phyloP scores from a whole-genome alignment of 768 basidiomycete species.

The Lentinus brumalis region DNA sequence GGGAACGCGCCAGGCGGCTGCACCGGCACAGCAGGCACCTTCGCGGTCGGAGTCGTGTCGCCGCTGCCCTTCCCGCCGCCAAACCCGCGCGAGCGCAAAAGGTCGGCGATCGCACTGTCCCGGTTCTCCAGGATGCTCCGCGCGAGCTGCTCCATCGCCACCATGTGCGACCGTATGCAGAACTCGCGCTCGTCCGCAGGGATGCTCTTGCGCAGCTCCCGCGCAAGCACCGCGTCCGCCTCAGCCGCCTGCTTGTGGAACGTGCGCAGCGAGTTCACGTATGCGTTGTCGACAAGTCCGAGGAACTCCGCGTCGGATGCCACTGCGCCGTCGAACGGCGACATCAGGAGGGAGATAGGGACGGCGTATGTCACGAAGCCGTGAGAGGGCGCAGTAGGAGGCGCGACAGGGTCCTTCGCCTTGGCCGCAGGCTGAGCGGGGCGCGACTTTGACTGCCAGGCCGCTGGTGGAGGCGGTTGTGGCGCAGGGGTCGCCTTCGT shows the following conservation, averaged over 20 bases:
- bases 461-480: not conserved
- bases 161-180: slow-evolving; percentile 11
- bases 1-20: slow-evolving; percentile 18
- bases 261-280: slow-evolving; percentile 46
- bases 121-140: slow-evolving; percentile 13
- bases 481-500: not conserved
- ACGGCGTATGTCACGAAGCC: slow-evolving; percentile 12
- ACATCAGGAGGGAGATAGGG: slow-evolving; percentile 2
- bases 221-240: slow-evolving; percentile 56
- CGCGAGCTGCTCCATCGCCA: slow-evolving; percentile 20
- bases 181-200: slow-evolving; percentile 12
- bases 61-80: slow-evolving; percentile 8
- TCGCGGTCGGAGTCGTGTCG: slow-evolving; percentile 3
- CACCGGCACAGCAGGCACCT: not conserved
- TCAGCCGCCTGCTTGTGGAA: slow-evolving; percentile 46
- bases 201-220: slow-evolving; percentile 15
- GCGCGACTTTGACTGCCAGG: not conserved
- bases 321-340: not conserved
- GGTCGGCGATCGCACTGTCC: not conserved
- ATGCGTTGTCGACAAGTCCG: slow-evolving; percentile 48
- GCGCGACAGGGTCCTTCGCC: not conserved
- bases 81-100: slow-evolving; percentile 9
- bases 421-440: not conserved
- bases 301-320: slow-evolving; percentile 39
- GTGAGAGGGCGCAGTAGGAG: not conserved